These are phyloP conservation scores for Phialophora chinensis DNA, from an alignment of 2,329 filamentous ascomycete genomes.

Conservation along the genomic window DNA sequence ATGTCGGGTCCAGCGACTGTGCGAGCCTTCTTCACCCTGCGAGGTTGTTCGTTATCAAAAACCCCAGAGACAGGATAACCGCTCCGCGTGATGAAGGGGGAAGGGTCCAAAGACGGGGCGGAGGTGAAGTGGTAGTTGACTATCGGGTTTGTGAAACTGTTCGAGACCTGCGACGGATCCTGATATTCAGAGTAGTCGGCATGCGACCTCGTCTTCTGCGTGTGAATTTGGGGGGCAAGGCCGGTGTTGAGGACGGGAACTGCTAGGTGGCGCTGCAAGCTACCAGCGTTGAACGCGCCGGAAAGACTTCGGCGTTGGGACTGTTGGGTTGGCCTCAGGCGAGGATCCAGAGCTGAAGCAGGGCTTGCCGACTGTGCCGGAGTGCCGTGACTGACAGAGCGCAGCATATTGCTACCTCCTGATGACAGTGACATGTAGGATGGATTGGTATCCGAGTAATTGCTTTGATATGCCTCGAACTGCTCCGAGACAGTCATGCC, in stretches of 20 bases:
- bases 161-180: background rate
- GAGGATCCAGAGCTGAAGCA: background rate
- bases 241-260: background rate
- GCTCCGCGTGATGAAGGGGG: background rate
- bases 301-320: conserved; percentile 2
- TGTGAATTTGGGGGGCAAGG: background rate
- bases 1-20: conserved; percentile 26
- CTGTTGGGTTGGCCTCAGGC: background rate
- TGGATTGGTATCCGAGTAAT: conserved; percentile 8
- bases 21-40: conserved; percentile 13
- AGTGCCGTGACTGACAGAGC: conserved; percentile 8
- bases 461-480: conserved; percentile 5
- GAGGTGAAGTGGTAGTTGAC: conserved; percentile 5
- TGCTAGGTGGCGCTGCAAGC: conserved; percentile 4
- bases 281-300: background rate
- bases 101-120: background rate
- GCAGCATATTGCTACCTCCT: conserved; percentile 11
- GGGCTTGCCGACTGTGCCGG: background rate
- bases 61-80: background rate
- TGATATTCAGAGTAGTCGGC: conserved; percentile 8
- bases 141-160: conserved; percentile 8
- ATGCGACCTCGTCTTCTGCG: conserved; percentile 26
- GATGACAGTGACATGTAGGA: background rate
- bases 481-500: conserved; percentile 2
- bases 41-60: conserved; percentile 10